Evolutionary conservation across 192 early-diverging fungal species (phyloP).

Genomic region (Coemansia sp.): DNA sequence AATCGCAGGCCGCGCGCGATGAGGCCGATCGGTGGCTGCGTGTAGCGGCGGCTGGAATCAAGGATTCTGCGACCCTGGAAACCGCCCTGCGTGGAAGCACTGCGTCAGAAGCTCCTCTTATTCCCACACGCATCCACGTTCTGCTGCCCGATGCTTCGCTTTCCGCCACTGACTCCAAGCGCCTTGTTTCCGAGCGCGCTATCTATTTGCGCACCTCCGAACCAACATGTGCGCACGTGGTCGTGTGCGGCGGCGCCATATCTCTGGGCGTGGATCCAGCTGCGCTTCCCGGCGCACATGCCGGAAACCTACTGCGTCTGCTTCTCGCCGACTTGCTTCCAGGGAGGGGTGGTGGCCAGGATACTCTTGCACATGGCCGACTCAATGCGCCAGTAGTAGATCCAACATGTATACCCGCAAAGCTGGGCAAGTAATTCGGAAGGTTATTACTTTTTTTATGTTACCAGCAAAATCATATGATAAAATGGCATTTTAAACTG

Average conservation of each 20-base stretch:
- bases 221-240: slow-evolving; percentile 52
- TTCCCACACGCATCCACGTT: slow-evolving; percentile 26
- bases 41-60: slow-evolving; percentile 25
- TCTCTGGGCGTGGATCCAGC: slow-evolving; percentile 74
- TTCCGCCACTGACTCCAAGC: slow-evolving; percentile 2
- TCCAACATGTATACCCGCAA: too few relatives aligned
- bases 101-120: neutral
- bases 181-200: slow-evolving; percentile 36
- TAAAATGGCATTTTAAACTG: too few relatives aligned
- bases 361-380: slow-evolving; percentile 32
- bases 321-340: slow-evolving; percentile 64
- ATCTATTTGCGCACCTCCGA: slow-evolving; percentile 26
- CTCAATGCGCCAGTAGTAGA: slow-evolving; percentile 6
- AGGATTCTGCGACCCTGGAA: slow-evolving; percentile 25
- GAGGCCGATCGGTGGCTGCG: slow-evolving; percentile 34
- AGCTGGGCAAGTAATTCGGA: too few relatives aligned
- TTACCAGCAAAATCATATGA: too few relatives aligned
- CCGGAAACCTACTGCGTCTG: slow-evolving; percentile 68
- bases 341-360: slow-evolving; percentile 50
- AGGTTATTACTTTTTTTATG: too few relatives aligned
- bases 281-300: slow-evolving; percentile 74
- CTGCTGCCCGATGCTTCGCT: slow-evolving; percentile 9
- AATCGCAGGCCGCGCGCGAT: slow-evolving; percentile 11
- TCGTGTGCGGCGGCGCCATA: slow-evolving; percentile 73
- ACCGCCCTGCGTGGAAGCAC: slow-evolving; percentile 24